Percentiles rank a stretch among this genome's conserved stretches.
Conservation (phyloP, 108 stramenopile species). For the Nitzschia putrida region DNA sequence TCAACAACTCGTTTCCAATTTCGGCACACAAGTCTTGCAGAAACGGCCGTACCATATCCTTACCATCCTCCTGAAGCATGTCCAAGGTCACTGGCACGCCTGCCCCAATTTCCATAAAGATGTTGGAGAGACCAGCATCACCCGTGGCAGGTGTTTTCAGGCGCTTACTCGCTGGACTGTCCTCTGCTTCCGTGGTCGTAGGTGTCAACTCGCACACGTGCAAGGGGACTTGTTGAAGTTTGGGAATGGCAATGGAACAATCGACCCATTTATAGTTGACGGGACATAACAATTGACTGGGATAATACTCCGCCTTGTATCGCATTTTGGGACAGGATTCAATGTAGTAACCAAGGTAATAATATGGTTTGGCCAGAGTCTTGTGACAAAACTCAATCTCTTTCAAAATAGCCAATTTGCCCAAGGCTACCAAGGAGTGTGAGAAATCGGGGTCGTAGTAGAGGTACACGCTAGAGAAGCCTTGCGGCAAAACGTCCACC, state of each 20-base stretch:
- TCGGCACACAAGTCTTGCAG: conserved; percentile 62
- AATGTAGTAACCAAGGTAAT: conserved; percentile 97
- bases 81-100: conserved; percentile 49
- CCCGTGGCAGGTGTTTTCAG: background rate
- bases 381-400: conserved; percentile 89
- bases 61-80: conserved; percentile 68
- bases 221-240: conserved; percentile 24
- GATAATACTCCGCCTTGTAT: conserved; percentile 97
- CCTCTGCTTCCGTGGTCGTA: background rate
- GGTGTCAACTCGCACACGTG: conserved; percentile 21
- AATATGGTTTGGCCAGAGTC: conserved; percentile 60
- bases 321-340: conserved; percentile 92
- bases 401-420: conserved; percentile 89
- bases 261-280: conserved; percentile 75
- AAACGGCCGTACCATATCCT: conserved; percentile 64
- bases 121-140: conserved; percentile 14
- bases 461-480: conserved; percentile 92
- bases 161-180: conserved; percentile 2
- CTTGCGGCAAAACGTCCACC: conserved; percentile 88
- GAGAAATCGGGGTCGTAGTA: conserved; percentile 92
- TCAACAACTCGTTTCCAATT: conserved; percentile 52
- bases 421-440: conserved; percentile 66
- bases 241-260: conserved; percentile 60
- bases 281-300: conserved; percentile 91
- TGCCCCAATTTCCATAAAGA: conserved; percentile 63